These are phyloP conservation scores for Wickerhamiella bombiphila DNA, from an alignment of 805 yeast species.

Conservation along the genomic window DNA sequence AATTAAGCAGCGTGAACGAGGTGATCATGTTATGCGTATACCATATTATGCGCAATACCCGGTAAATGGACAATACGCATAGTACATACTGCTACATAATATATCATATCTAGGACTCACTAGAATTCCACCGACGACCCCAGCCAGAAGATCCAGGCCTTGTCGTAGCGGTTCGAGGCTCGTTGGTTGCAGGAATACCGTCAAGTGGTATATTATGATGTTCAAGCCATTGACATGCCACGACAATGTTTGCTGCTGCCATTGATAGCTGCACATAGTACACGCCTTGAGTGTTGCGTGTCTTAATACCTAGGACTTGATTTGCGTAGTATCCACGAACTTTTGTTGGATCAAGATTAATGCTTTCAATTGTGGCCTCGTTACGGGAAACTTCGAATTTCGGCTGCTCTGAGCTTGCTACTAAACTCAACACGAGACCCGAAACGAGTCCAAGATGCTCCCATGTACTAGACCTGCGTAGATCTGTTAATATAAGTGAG, in stretches of 20 bases:
- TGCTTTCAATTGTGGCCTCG: slow-evolving; percentile 1
- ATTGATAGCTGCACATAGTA: slow-evolving; percentile 6
- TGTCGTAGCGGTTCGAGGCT: no score
- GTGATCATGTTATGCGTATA: no score
- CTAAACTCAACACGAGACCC: slow-evolving; percentile 6
- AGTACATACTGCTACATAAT: no score
- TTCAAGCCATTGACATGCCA: slow-evolving; percentile 8
- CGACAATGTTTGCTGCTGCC: slow-evolving; percentile 2
- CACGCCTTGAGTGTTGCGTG: background rate
- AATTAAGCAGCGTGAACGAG: no score
- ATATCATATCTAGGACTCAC: no score
- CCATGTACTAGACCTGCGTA: slow-evolving; percentile 5
- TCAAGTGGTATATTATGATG: background rate
- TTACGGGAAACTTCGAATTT: slow-evolving; percentile 5
- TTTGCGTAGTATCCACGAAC: slow-evolving; percentile 1
- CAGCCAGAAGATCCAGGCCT: no score
- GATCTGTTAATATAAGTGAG: background rate
- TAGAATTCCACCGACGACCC: no score
- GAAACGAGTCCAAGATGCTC: slow-evolving; percentile 10
- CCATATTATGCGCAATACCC: no score
- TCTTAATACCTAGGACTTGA: slow-evolving; percentile 2
- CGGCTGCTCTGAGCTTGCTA: slow-evolving; percentile 8
- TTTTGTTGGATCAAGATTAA: slow-evolving; percentile 1
- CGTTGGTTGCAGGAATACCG: no score
- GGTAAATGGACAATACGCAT: no score